Evolutionary conservation across 1,284 basidiomycete species (phyloP).

Genomic region (Ustilago xerochloae): DNA sequence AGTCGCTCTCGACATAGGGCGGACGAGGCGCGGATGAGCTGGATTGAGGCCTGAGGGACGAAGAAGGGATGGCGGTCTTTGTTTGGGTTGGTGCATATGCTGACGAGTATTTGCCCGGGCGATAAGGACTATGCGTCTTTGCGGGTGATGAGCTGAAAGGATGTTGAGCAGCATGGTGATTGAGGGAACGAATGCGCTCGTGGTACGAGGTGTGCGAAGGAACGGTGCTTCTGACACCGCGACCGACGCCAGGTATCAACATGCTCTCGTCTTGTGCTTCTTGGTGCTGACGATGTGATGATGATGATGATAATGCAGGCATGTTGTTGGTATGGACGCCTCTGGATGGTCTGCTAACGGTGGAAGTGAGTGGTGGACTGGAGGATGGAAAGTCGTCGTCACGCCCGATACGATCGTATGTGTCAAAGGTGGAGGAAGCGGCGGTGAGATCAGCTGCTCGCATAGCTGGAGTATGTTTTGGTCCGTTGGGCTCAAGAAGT

Average conservation of each 20-base stretch:
- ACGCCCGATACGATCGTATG: constrained; percentile 49
- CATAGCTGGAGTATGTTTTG: constrained; percentile 18
- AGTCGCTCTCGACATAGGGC: constrained; percentile 44
- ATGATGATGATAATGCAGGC: not conserved
- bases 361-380: not conserved
- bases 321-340: constrained; percentile 6
- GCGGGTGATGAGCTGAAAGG: constrained; percentile 31
- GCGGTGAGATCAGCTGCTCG: constrained; percentile 21
- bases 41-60: constrained; percentile 6
- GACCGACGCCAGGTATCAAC: constrained; percentile 53
- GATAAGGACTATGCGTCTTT: constrained; percentile 34
- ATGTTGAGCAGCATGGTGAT: constrained; percentile 19
- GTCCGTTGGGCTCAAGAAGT: constrained; percentile 26
- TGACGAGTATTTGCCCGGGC: constrained; percentile 30
- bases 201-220: constrained; percentile 29
- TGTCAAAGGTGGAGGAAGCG: constrained; percentile 39
- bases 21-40: constrained; percentile 10
- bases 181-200: constrained; percentile 24
- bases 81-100: not conserved
- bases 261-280: constrained; percentile 43
- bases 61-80: constrained; percentile 8
- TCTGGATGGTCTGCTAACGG: constrained; percentile 9
- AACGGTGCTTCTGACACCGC: constrained; percentile 33
- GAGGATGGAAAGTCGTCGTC: constrained; percentile 27
- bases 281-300: constrained; percentile 7